Conservation (phyloP, 1,284 basidiomycete genomes). For the Puccinia polysora region DNA sequence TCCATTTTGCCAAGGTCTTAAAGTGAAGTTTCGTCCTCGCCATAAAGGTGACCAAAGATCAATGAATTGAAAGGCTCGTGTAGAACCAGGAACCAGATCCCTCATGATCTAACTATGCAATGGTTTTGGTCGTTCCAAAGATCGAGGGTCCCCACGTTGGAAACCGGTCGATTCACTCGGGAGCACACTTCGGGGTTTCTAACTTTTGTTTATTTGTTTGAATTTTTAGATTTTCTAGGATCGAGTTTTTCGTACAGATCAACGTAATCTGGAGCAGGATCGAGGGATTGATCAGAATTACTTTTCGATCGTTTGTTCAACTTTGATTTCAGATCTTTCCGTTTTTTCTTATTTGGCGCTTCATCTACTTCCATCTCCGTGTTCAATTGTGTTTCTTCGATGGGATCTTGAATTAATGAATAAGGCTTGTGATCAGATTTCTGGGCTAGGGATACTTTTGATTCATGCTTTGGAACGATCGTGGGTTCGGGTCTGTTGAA, state of each 20-base stretch:
- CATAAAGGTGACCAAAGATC: no score
- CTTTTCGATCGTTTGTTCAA: background rate
- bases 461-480: slow-evolving; percentile 9
- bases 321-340: slow-evolving; percentile 5
- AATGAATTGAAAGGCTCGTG: no score
- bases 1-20: no score
- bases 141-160: no score
- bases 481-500: slow-evolving; percentile 19
- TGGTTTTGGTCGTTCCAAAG: no score
- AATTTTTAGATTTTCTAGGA: slow-evolving; percentile 1
- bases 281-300: background rate
- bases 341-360: background rate
- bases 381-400: background rate
- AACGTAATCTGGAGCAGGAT: slow-evolving; percentile 6
- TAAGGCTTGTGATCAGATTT: background rate
- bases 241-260: slow-evolving; percentile 16
- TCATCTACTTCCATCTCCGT: slow-evolving; percentile 21
- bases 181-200: no score
- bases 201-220: background rate
- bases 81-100: no score
- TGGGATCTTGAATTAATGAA: slow-evolving; percentile 9
- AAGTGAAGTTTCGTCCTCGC: no score
- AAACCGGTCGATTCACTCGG: no score
- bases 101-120: no score
- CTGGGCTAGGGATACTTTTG: background rate